phyloP scores from a whole-genome alignment of 1,284 basidiomycete species.

The Salmacisia buchloeana region DNA sequence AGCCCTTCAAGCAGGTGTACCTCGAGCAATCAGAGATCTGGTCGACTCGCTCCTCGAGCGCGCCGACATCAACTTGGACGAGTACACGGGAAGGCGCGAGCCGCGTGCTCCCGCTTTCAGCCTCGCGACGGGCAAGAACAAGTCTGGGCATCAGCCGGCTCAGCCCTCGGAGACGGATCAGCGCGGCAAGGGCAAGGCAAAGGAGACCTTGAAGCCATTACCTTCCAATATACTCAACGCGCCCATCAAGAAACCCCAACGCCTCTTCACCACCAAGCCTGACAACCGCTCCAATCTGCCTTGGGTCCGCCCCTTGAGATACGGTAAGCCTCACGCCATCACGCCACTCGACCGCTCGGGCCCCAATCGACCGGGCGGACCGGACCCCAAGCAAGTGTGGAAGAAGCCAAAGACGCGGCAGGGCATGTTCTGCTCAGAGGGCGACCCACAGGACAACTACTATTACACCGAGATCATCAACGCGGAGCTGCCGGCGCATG shows the following conservation, averaged over 20 bases:
- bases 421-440: constrained; percentile 47
- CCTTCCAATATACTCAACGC: constrained; percentile 40
- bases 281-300: constrained; percentile 32
- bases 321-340: constrained; percentile 43
- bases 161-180: not conserved
- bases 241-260: constrained; percentile 39
- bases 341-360: not conserved
- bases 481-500: constrained; percentile 19
- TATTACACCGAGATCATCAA: constrained; percentile 44
- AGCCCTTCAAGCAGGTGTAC: not conserved
- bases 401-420: constrained; percentile 11
- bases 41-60: constrained; percentile 80
- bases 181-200: constrained; percentile 6
- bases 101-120: constrained; percentile 49
- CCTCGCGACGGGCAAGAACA: not conserved
- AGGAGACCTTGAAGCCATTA: constrained; percentile 24
- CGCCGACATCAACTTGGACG: constrained; percentile 76
- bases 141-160: constrained; percentile 1
- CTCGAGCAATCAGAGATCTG: constrained; percentile 65
- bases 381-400: not conserved
- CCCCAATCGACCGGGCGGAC: constrained; percentile 3
- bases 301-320: constrained; percentile 33
- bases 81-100: constrained; percentile 67
- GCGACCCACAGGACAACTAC: constrained; percentile 41
- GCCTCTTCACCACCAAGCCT: constrained; percentile 35